A percentile compares a stretch with the other conserved stretches of the same genome.
Evolutionary conservation across 257 asterid genomes (phyloP).

Genomic region (Scutellaria baicalensis): DNA sequence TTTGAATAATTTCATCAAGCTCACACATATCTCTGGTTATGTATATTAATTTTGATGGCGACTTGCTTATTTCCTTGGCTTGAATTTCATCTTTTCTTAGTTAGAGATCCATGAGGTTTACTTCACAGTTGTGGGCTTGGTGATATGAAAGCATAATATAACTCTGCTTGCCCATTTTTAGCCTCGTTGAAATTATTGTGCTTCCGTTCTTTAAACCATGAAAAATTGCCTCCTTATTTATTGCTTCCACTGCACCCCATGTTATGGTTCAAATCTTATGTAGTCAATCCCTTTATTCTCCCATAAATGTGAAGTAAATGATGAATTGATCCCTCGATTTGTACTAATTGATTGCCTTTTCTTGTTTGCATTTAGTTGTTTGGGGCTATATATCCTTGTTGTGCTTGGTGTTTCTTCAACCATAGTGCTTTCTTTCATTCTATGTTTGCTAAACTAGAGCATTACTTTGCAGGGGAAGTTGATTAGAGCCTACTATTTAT

Average conservation of each 20-base stretch:
- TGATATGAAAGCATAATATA: neutral
- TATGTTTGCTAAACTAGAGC: neutral
- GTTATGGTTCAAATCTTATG: slow-evolving; percentile 3
- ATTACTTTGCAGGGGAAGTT: slow-evolving; percentile 18
- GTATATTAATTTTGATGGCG: slow-evolving; percentile 2
- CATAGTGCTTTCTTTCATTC: neutral
- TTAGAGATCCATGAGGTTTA: neutral
- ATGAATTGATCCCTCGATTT: neutral
- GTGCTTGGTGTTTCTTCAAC: neutral
- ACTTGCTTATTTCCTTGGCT: neutral
- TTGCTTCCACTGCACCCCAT: slow-evolving; percentile 14
- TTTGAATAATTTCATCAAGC: too few relatives aligned
- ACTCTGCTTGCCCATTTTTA: slow-evolving; percentile 7
- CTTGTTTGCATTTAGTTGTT: neutral
- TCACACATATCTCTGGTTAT: slow-evolving; percentile 7
- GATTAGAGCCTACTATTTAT: neutral
- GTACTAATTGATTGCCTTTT: neutral
- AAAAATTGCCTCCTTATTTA: neutral
- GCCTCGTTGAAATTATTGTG: slow-evolving; percentile 10
- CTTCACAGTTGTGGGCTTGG: neutral
- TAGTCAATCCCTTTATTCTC: neutral
- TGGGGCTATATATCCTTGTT: neutral
- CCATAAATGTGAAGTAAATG: neutral
- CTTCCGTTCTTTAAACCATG: neutral
- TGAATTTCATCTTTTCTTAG: neutral